Evolutionary conservation across 257 asterid species (phyloP).

Genomic region (Thymus mandschuricus): DNA sequence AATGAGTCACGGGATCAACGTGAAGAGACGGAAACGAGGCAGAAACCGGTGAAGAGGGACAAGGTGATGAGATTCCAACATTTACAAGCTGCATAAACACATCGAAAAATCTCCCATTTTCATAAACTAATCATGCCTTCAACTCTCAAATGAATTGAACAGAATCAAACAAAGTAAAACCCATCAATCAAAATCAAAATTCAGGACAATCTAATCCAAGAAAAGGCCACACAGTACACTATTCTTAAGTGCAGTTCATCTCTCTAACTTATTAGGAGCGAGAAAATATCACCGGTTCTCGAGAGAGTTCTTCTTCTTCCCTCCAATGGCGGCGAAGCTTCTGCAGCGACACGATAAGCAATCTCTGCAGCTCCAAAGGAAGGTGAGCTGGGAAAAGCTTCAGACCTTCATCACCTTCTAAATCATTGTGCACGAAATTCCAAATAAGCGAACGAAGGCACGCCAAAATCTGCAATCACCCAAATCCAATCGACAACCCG

Average conservation of each 20-base stretch:
- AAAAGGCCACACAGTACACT: no score
- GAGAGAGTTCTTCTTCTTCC: conserved; percentile 41
- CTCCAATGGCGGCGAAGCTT: conserved; percentile 44
- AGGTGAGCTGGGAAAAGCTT: conserved; percentile 51
- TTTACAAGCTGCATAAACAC: conserved; percentile 34
- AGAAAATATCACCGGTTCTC: conserved; percentile 36
- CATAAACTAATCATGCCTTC: conserved; percentile 2
- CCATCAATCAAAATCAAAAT: no score
- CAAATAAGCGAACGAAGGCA: conserved; percentile 48
- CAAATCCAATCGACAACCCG: not conserved
- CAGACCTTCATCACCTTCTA: conserved; percentile 35
- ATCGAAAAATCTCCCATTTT: not conserved
- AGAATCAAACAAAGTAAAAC: no score
- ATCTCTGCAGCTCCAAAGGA: conserved; percentile 42
- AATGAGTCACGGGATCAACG: conserved; percentile 31
- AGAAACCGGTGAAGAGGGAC: conserved; percentile 28
- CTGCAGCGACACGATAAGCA: conserved; percentile 41
- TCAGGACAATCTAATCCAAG: not conserved
- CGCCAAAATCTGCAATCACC: conserved; percentile 44
- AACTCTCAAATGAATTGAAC: not conserved
- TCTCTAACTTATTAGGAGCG: no score
- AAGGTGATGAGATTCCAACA: conserved; percentile 33
- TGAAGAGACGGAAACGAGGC: conserved; percentile 31
- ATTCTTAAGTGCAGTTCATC: no score
- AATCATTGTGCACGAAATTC: conserved; percentile 32